Evolutionary conservation across 2,329 filamentous ascomycete species (phyloP), one percentile per base, ranked within the genome.

Genomic region (Fusarium foetens): DNA sequence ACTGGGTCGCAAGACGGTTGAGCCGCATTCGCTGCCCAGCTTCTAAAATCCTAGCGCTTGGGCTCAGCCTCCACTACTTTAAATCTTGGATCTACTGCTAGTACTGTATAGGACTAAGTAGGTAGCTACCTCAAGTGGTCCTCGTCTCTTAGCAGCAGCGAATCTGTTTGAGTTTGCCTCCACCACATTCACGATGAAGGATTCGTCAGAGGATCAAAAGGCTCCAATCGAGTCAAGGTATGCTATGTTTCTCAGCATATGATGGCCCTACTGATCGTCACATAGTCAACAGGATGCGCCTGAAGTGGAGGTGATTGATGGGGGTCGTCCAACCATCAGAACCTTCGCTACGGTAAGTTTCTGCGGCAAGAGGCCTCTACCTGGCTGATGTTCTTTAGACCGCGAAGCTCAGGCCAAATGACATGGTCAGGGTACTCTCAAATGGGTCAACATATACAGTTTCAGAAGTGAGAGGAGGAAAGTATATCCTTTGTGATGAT

Each of bases 291-390:
- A 23, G 2, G n/a, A 25, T 19, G 8, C 3, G 0, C 29, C 29
- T 5, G 8, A 51, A 35, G 29, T 51, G 2, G n/a, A 51, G 12
- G 29, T 35, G 12, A 51, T 51, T 33, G 46, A 51, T 8, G 29
- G 29, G 8, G 29, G 46, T 1, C 46, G 46, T 16, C 46, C 46
- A 1, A 33, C 46, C 0, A 51, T 51, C 16, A 51, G 46, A 23
- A 35, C 6, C 8, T 51, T 51, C 12, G 29, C 29, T 11, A 3
- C 16, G 8, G 46, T 5, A 33, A 3, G 46, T 25, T 14, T 2
- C 13, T 11, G 0, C 0, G 4, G 2, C 0, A 1, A 3, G 1
- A 14, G 3, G n/a, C 5, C 29, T 8, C 6, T 33, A 8, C 8
- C 1, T 5, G 0, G 6, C 29, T 51, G 25, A 51, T 11, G 0